Base-by-base conservation (phyloP, 1,284 basidiomycete genomes). In the Waitea zeae region DNA sequence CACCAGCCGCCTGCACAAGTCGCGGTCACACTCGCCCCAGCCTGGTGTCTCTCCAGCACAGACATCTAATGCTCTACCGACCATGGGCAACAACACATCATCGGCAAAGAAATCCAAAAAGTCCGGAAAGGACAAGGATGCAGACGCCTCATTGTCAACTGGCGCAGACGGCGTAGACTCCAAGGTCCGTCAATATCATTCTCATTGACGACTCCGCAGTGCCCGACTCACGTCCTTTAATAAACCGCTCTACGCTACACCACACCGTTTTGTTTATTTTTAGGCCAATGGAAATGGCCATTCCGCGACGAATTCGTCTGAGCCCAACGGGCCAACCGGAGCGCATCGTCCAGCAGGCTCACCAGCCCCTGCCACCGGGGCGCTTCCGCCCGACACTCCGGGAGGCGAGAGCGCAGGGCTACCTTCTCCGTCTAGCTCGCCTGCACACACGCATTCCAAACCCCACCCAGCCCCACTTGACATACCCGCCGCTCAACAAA, bases 11-110 rank as follows among this genome's bases (percentile, higher is more conserved):
- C 62, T 79, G 41, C 64, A 69, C 46, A 75, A 67, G 65, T 67
- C 71, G 44, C 64, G 79, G 56, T 62, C 71, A 31, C 70, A 74
- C 49, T 80, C 77, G 39, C 71, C 76, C 32, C 67, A 70, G 46
- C 69, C 66, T 37, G 48, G 50, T 36, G 53, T 53, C 28, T 48
- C 51, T 29, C 50, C 52, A 17, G 42, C 49, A 33, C 46, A 49
- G 12, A 26, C 22, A 7, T 35, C 57, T 33, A 53, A 56, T 49
- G 60, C 48, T 57, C 49, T 51, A 38, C 52, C 49, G 49, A 82
- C 81, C 75, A 78, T 80, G 56, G 79, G 81, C 52, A 71, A 78
- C 54, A 68, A 71, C 47, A 82, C 80, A 44, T 12, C 29, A 6
- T 11, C 29, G 11, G 15, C 9, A 7, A 82, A 78, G 65, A 80